These are phyloP conservation scores for Lichtheimia corymbifera DNA, from an alignment of 371 early-diverging fungal species.

Conservation along the genomic window DNA sequence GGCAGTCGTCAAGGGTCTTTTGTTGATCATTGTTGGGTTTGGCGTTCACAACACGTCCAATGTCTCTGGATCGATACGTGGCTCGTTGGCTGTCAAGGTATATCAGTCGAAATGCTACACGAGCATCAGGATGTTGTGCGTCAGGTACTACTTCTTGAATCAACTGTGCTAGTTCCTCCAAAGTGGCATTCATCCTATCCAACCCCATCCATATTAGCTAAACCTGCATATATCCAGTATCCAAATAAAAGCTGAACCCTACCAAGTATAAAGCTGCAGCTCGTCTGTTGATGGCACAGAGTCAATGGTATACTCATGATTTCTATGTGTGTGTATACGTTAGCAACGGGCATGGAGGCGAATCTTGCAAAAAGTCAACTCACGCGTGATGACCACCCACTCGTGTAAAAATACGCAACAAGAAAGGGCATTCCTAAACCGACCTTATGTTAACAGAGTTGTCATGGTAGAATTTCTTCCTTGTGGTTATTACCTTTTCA, in stretches of 20 bases:
- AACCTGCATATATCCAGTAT: not conserved
- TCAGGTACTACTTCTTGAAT: conserved; percentile 57
- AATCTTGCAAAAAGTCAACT: not conserved
- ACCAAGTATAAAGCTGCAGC: conserved; percentile 67
- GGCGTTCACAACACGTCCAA: conserved; percentile 54
- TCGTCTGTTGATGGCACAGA: conserved; percentile 52
- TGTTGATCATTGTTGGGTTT: conserved; percentile 47
- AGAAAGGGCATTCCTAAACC: conserved; percentile 62
- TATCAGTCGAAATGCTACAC: conserved; percentile 57
- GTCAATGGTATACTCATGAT: conserved; percentile 35
- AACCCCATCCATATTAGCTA: not conserved
- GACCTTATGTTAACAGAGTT: not conserved
- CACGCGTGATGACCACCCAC: conserved; percentile 53
- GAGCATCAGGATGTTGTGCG: conserved; percentile 50
- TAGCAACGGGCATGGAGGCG: not conserved
- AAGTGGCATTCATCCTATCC: conserved; percentile 65
- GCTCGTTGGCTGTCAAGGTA: conserved; percentile 50
- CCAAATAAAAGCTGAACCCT: conserved; percentile 3
- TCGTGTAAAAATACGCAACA: conserved; percentile 54
- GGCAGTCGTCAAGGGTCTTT: conserved; percentile 58
- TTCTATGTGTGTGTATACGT: conserved; percentile 14
- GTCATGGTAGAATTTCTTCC: not conserved
- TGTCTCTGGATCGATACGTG: conserved; percentile 42
- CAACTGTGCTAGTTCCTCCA: conserved; percentile 65
- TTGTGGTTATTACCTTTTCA: conserved; percentile 36